Percentiles rank a stretch among this genome's conserved stretches.
Conservation (phyloP, 345 rosid genomes). For the Acer yangbiense region DNA sequence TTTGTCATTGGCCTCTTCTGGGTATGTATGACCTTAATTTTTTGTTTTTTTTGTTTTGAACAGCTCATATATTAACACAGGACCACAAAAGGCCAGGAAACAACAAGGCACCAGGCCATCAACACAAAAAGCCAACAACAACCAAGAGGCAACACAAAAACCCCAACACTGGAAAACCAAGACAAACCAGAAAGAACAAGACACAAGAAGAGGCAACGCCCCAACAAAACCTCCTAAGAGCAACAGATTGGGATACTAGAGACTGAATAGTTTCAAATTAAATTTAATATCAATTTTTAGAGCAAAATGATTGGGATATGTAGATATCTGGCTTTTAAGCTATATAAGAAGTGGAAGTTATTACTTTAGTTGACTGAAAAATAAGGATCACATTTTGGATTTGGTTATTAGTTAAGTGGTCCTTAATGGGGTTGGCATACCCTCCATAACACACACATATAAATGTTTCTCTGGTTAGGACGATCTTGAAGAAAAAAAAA, state of each 20-base stretch:
- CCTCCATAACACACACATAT: constrained; percentile 1
- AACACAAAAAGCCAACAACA: no score
- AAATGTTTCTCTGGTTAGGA: no score
- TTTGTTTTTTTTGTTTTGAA: no score
- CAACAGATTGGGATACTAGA: not conserved
- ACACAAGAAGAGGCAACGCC: no score
- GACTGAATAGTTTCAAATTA: not conserved
- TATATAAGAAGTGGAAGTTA: not conserved
- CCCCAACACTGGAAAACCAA: no score
- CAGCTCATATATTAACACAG: no score
- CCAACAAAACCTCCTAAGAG: no score
- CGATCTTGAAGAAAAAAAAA: no score
- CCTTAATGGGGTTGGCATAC: constrained; percentile 10
- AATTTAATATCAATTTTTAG: not conserved
- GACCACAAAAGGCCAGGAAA: no score
- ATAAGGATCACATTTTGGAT: not conserved
- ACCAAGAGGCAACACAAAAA: no score
- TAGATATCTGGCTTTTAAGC: not conserved
- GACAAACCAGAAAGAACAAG: no score
- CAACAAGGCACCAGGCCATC: no score
- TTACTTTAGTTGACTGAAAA: constrained; percentile 4
- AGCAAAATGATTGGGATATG: not conserved
- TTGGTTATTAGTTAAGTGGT: not conserved
- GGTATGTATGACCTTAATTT: not conserved
- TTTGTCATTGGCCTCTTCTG: not conserved